These are phyloP conservation scores for Apiosordaria backusii DNA, from an alignment of 495 filamentous ascomycete genomes.

Conservation along the genomic window DNA sequence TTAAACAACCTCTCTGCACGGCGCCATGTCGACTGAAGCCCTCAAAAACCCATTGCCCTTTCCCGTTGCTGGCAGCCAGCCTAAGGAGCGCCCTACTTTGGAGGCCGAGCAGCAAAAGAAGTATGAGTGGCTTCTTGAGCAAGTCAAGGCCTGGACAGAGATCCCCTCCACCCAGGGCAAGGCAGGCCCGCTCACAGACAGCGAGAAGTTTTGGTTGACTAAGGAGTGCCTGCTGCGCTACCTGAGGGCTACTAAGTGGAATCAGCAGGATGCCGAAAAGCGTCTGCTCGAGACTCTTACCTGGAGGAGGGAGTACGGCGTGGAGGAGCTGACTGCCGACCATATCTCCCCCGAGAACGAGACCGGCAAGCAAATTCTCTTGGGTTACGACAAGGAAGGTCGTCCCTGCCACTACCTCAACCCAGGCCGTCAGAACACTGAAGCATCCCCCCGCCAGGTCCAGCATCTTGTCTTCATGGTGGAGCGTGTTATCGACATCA, in stretches of 20 bases:
- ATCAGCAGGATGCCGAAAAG: slow-evolving; percentile 66
- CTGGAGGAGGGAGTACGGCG: slow-evolving; percentile 86
- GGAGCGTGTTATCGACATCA: slow-evolving; percentile 82
- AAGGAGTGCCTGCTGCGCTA: slow-evolving; percentile 90
- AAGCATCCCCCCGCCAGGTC: slow-evolving; percentile 81
- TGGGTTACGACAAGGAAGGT: slow-evolving; percentile 80
- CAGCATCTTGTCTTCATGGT: slow-evolving; percentile 95
- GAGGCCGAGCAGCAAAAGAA: slow-evolving; percentile 77
- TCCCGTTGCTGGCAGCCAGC: slow-evolving; percentile 56
- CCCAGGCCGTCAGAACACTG: slow-evolving; percentile 87
- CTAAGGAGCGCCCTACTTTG: slow-evolving; percentile 51
- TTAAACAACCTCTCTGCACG: slow-evolving; percentile 22
- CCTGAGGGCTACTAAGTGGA: slow-evolving; percentile 91
- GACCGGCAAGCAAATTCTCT: slow-evolving; percentile 87
- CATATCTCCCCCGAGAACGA: slow-evolving; percentile 88
- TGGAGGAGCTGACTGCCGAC: slow-evolving; percentile 69
- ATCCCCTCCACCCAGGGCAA: slow-evolving; percentile 63
- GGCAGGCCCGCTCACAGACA: slow-evolving; percentile 63
- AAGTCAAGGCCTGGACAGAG: slow-evolving; percentile 66
- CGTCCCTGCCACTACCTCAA: slow-evolving; percentile 86
- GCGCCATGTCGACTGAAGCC: slow-evolving; percentile 36
- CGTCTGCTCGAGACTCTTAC: slow-evolving; percentile 73
- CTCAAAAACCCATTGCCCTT: slow-evolving; percentile 67
- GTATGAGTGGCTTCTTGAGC: slow-evolving; percentile 68
- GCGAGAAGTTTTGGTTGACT: slow-evolving; percentile 85